phyloP scores from a whole-genome alignment of 441 rosid genomes.

The Syzygium syzygioides region DNA sequence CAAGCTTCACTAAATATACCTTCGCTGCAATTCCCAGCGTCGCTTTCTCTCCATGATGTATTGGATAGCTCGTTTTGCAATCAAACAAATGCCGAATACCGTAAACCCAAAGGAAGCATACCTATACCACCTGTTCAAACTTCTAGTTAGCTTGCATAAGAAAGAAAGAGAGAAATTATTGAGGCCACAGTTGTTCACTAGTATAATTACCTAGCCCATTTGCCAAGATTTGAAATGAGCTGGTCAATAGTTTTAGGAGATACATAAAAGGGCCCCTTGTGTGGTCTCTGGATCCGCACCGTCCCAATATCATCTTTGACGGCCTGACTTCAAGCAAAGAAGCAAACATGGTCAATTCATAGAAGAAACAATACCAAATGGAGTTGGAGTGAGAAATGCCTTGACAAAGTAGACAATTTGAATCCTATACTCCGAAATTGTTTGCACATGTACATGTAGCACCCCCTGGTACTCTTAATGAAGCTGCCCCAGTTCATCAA shows the following conservation, averaged over 20 bases:
- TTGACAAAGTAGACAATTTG: background rate
- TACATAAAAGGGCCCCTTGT: conserved; percentile 83
- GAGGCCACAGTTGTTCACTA: background rate
- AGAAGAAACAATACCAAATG: background rate
- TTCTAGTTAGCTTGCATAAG: background rate
- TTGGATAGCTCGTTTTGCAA: conserved; percentile 36
- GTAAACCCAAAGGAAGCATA: conserved; percentile 72
- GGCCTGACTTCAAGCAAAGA: conserved; percentile 37
- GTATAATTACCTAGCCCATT: conserved; percentile 76
- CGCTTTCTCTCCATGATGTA: conserved; percentile 49
- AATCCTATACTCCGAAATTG: background rate
- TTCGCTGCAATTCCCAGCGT: conserved; percentile 39
- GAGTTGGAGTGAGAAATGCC: background rate
- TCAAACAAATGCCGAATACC: conserved; percentile 36
- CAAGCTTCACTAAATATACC: conserved; percentile 23
- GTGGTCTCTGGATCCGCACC: conserved; percentile 76
- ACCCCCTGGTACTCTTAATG: background rate
- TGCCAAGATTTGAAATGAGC: conserved; percentile 75
- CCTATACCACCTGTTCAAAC: conserved; percentile 66
- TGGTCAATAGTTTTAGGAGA: conserved; percentile 77
- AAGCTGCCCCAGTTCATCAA: background rate
- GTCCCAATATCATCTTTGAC: conserved; percentile 76
- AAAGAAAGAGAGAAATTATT: background rate
- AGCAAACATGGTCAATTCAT: background rate
- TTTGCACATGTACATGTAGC: background rate